These are phyloP conservation scores for Trypethelium eluteriae DNA, from an alignment of 495 filamentous ascomycete genomes.

Conservation along the genomic window DNA sequence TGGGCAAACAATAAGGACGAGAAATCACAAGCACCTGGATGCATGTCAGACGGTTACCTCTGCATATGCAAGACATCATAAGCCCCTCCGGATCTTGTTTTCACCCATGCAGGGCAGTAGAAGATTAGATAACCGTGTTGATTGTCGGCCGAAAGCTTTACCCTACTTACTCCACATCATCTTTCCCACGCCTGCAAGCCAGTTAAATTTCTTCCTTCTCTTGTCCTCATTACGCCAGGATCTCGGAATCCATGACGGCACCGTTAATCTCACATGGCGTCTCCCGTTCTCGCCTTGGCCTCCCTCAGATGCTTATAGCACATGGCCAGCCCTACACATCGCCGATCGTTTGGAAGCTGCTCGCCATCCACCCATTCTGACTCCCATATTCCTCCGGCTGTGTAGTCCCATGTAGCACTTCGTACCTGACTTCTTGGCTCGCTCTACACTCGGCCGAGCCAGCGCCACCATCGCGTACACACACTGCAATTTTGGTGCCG, in stretches of 20 bases:
- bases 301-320: background rate
- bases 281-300: background rate
- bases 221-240: background rate
- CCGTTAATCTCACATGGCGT: background rate
- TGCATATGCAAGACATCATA: conserved; percentile 2
- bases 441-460: conserved; percentile 6
- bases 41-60: no score
- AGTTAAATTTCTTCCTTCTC: background rate
- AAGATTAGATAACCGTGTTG: background rate
- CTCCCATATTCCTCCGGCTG: background rate
- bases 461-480: background rate
- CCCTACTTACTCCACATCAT: background rate
- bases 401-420: conserved; percentile 2
- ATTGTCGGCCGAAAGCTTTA: background rate
- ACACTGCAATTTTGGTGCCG: conserved; percentile 22
- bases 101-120: background rate
- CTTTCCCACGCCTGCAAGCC: background rate
- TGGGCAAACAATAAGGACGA: no score
- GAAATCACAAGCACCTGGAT: no score
- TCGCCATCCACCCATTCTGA: conserved; percentile 7
- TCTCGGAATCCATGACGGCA: background rate
- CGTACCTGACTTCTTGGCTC: background rate
- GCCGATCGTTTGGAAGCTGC: conserved; percentile 8
- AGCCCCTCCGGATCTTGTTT: background rate
- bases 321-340: background rate